Conservation (phyloP, 805 yeast genomes). For the Nakazawaea ambrosiae region DNA sequence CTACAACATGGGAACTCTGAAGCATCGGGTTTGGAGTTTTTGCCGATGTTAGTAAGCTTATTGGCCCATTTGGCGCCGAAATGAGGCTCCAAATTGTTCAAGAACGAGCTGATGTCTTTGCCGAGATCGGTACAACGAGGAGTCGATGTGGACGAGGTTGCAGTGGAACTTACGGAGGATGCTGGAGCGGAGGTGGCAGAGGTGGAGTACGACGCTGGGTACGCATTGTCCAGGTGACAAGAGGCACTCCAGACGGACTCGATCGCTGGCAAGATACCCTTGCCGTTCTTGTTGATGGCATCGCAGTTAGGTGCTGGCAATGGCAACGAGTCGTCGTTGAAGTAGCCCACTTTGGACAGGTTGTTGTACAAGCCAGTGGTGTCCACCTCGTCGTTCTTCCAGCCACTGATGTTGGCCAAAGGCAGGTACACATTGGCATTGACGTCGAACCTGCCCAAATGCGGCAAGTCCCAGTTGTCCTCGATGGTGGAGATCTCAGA, state of each 20-base stretch:
- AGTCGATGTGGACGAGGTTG: background rate
- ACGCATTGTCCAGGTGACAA: background rate
- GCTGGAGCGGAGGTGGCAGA: background rate
- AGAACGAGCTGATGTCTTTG: background rate
- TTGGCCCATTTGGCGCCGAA: background rate
- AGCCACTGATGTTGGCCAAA: constrained; percentile 29
- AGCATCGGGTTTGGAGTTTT: background rate
- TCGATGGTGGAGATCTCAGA: constrained; percentile 40
- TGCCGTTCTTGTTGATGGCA: constrained; percentile 27
- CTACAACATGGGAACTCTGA: constrained; percentile 1
- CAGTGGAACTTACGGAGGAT: background rate
- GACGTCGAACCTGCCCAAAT: constrained; percentile 44
- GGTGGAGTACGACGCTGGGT: background rate
- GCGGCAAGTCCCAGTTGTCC: constrained; percentile 43
- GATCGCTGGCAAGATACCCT: constrained; percentile 24
- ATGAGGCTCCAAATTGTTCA: background rate
- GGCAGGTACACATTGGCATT: constrained; percentile 40
- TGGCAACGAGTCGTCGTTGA: constrained; percentile 19
- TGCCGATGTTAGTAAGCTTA: background rate
- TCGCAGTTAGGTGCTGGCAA: constrained; percentile 31
- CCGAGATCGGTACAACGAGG: background rate
- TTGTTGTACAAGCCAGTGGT: constrained; percentile 27
- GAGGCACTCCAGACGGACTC: constrained; percentile 26
- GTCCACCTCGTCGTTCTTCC: constrained; percentile 24
- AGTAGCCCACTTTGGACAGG: constrained; percentile 25